These are phyloP conservation scores for Malbranchea cinnamomea DNA, from an alignment of 2,329 filamentous ascomycete species.

Conservation along the genomic window DNA sequence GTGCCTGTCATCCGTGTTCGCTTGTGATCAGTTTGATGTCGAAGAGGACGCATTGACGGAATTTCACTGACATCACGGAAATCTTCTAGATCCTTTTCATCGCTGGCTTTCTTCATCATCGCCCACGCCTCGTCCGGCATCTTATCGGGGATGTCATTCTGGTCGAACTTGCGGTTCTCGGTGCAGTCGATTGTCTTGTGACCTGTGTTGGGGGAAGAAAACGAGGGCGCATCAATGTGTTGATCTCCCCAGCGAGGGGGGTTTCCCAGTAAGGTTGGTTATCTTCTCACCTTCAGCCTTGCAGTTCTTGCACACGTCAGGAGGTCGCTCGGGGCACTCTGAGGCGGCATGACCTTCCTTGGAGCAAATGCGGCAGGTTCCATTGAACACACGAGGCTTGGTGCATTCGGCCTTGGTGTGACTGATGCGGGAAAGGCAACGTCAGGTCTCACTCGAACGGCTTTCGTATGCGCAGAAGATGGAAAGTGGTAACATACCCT, in stretches of 20 bases:
- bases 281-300: slow-evolving; percentile 25
- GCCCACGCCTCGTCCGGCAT: slow-evolving; percentile 36
- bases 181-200: slow-evolving; percentile 32
- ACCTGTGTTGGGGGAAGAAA: slow-evolving; percentile 16
- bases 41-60: background rate
- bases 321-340: slow-evolving; percentile 30
- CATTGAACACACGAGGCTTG: slow-evolving; percentile 32
- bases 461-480: too few species aligned
- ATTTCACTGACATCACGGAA: slow-evolving; percentile 31
- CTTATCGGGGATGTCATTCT: slow-evolving; percentile 31
- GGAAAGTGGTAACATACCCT: slow-evolving; percentile 17
- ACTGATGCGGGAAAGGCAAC: slow-evolving; percentile 13
- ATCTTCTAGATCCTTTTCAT: slow-evolving; percentile 34
- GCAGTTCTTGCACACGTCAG: slow-evolving; percentile 34
- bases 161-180: slow-evolving; percentile 30
- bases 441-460: too few species aligned
- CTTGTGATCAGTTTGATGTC: background rate
- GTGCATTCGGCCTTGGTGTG: slow-evolving; percentile 32
- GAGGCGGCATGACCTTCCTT: slow-evolving; percentile 31
- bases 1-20: slow-evolving; percentile 18
- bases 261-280: background rate
- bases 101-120: slow-evolving; percentile 33
- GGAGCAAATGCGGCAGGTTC: slow-evolving; percentile 31
- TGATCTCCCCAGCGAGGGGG: background rate
- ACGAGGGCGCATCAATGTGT: background rate